Conservation (phyloP, 116 monocot species). For the Trichopus zeylanicus region DNA sequence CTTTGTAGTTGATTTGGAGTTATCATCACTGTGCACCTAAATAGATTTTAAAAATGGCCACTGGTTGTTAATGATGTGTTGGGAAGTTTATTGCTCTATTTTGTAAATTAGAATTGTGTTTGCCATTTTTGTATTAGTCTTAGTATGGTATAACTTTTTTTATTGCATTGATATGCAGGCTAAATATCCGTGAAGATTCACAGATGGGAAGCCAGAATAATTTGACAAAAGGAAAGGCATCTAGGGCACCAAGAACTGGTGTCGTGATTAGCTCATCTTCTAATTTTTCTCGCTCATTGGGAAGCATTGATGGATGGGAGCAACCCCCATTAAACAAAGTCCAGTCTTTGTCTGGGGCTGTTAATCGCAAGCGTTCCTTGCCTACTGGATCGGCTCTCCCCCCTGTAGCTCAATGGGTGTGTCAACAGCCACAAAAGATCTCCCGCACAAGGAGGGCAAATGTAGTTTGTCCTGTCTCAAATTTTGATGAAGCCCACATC, state of each 20-base stretch:
- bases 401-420: constrained; percentile 63
- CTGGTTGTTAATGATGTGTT: not conserved
- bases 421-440: constrained; percentile 68
- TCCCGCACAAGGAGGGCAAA: constrained; percentile 75
- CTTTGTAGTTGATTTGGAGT: not conserved
- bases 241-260: constrained; percentile 53
- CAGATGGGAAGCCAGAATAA: constrained; percentile 44
- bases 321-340: constrained; percentile 41
- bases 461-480: constrained; percentile 77
- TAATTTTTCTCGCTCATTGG: constrained; percentile 35
- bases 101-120: not conserved
- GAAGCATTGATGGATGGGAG: constrained; percentile 69
- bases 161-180: constrained; percentile 32
- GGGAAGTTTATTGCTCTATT: not conserved
- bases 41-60: no score
- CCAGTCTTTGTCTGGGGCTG: constrained; percentile 28
- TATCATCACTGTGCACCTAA: no score
- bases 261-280: constrained; percentile 35
- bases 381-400: constrained; percentile 51
- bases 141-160: not conserved
- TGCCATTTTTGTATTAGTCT: not conserved
- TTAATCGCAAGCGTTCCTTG: constrained; percentile 56
- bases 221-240: constrained; percentile 64
- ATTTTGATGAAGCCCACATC: constrained; percentile 48
- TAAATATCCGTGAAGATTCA: constrained; percentile 57